phyloP scores from a whole-genome alignment of 257 asterid genomes.

The Petunia secreta region DNA sequence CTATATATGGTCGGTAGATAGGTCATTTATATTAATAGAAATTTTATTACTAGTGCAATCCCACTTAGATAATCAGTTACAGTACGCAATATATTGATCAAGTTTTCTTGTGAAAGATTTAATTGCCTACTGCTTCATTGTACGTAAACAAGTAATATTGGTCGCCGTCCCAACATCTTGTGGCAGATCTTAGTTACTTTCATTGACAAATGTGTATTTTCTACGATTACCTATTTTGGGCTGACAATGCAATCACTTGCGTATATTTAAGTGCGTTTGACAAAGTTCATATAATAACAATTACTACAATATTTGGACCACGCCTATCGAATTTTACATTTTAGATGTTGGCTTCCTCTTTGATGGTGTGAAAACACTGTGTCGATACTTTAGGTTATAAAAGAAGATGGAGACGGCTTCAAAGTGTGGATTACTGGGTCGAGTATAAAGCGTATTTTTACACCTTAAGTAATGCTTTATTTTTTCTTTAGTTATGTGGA shows the following conservation, averaged over 20 bases:
- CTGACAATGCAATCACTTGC: not conserved
- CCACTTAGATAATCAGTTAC: constrained; percentile 12
- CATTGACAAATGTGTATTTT: not conserved
- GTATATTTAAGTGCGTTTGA: too few species aligned
- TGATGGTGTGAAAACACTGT: too few species aligned
- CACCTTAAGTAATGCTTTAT: not conserved
- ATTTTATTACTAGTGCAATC: not conserved
- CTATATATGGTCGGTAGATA: not conserved
- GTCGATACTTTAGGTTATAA: too few species aligned
- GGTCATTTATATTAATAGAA: not conserved
- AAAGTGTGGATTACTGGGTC: too few species aligned
- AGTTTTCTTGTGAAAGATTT: not conserved
- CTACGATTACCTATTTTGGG: not conserved
- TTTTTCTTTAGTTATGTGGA: too few species aligned
- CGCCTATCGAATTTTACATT: too few species aligned
- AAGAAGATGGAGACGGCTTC: too few species aligned
- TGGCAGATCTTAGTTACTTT: not conserved
- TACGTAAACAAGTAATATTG: not conserved
- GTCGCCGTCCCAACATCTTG: not conserved
- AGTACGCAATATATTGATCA: not conserved
- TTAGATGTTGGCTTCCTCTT: too few species aligned
- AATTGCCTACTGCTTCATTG: not conserved
- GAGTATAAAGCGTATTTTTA: not conserved
- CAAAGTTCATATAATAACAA: too few species aligned
- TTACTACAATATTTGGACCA: too few species aligned